phyloP scores from a whole-genome alignment of 2,329 filamentous ascomycete species.

The Sporothrix pallida region DNA sequence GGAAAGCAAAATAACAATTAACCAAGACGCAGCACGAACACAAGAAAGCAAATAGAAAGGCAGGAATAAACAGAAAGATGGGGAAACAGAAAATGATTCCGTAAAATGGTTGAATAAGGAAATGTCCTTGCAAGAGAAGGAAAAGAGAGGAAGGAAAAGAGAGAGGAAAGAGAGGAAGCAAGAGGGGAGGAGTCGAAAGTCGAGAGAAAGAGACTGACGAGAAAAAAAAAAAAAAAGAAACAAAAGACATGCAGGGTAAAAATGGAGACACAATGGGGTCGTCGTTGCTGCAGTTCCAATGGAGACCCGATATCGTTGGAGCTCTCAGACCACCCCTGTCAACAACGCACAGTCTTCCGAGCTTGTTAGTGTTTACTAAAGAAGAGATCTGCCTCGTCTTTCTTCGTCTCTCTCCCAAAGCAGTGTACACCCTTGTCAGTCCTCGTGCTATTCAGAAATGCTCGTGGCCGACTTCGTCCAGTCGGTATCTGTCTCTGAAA shows the following conservation, averaged over 20 bases:
- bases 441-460: background rate
- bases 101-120: constrained; percentile 26
- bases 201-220: background rate
- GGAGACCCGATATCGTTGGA: constrained; percentile 23
- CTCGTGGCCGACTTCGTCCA: background rate
- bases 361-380: constrained; percentile 41
- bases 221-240: constrained; percentile 18
- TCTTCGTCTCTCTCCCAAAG: background rate
- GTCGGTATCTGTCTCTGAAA: constrained; percentile 14
- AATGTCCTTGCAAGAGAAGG: background rate
- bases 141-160: background rate
- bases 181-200: background rate
- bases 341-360: background rate
- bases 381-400: no score
- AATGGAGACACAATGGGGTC: constrained; percentile 18
- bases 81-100: constrained; percentile 13
- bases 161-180: background rate
- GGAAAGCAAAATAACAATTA: constrained; percentile 23
- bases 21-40: constrained; percentile 20
- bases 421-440: background rate
- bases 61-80: constrained; percentile 19
- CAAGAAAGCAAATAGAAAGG: constrained; percentile 9
- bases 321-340: constrained; percentile 26
- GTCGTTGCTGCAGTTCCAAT: constrained; percentile 1
- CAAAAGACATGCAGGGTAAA: constrained; percentile 17